Percentiles rank a stretch among this genome's conserved stretches.
Evolutionary conservation across 176 grass and related monocot genomes (phyloP).

Genomic region (Stipa capillata): DNA sequence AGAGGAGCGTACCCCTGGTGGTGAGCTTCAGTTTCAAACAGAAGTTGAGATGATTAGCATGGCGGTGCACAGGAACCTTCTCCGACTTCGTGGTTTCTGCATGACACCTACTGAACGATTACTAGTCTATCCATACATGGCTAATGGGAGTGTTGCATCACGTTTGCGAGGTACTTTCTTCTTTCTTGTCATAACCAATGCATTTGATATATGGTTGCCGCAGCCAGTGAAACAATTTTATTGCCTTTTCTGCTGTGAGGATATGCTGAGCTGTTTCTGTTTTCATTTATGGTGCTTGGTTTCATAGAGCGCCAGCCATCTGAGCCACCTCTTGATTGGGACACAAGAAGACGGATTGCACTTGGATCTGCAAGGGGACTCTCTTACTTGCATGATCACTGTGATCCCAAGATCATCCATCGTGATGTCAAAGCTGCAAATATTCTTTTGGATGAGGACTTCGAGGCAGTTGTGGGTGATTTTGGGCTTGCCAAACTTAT

Average conservation of each 20-base stretch:
- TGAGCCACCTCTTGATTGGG: conserved; percentile 43
- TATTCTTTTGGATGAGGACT: conserved; percentile 57
- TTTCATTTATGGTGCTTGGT: conserved; percentile 21
- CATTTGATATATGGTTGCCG: background rate
- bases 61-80: conserved; percentile 62
- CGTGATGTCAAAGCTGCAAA: conserved; percentile 64
- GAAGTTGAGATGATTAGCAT: conserved; percentile 73
- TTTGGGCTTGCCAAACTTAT: conserved; percentile 61
- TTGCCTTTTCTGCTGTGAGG: background rate
- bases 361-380: conserved; percentile 54
- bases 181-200: background rate
- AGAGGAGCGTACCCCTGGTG: conserved; percentile 58
- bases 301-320: conserved; percentile 40
- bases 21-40: conserved; percentile 61
- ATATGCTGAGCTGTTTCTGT: conserved; percentile 1
- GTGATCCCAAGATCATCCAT: conserved; percentile 59
- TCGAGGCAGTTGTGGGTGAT: conserved; percentile 55
- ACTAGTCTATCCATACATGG: conserved; percentile 79
- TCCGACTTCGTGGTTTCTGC: conserved; percentile 66
- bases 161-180: conserved; percentile 57
- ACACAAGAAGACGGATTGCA: conserved; percentile 42
- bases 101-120: conserved; percentile 64
- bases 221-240: background rate
- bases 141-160: conserved; percentile 70
- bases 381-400: conserved; percentile 62